A percentile compares a stretch with the other conserved stretches of the same genome.
These are phyloP conservation scores for Fraxinus greggii DNA, from an alignment of 305 asterid genomes.

Conservation along the genomic window DNA sequence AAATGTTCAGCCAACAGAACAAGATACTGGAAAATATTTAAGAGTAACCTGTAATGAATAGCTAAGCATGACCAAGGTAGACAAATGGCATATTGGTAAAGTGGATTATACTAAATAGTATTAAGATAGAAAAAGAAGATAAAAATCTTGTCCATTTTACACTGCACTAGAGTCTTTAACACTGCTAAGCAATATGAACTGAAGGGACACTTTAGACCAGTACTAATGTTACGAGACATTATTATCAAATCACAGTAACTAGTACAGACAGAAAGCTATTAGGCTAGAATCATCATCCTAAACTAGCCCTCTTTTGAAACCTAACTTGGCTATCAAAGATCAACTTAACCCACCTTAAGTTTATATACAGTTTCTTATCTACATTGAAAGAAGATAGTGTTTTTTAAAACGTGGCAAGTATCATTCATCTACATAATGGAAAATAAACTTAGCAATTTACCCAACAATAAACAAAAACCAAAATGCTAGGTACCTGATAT, in stretches of 20 bases:
- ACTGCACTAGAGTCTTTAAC: not conserved
- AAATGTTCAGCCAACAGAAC: slow-evolving; percentile 21
- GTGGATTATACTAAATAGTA: not conserved
- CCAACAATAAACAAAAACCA: not conserved
- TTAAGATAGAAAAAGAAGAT: not conserved
- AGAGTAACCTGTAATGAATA: not conserved
- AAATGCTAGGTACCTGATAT: not conserved
- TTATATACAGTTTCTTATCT: not conserved
- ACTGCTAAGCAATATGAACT: not conserved
- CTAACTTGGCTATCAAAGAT: not conserved
- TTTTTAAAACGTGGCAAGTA: not conserved
- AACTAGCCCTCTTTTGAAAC: not conserved
- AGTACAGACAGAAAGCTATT: not conserved
- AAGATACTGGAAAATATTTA: not conserved
- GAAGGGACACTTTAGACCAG: not conserved
- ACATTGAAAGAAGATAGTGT: not conserved
- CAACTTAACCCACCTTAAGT: not conserved
- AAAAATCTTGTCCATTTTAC: not conserved
- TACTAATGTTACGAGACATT: not conserved
- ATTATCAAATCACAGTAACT: not conserved
- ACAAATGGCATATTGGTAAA: not conserved
- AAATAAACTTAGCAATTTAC: not conserved
- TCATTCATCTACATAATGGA: not conserved
- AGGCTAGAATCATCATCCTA: not conserved
- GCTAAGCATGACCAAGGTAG: not conserved